Evolutionary conservation across 495 filamentous ascomycete genomes (phyloP), one percentile per base, ranked within the genome.

Genomic region (Penicillium malachiteum): DNA sequence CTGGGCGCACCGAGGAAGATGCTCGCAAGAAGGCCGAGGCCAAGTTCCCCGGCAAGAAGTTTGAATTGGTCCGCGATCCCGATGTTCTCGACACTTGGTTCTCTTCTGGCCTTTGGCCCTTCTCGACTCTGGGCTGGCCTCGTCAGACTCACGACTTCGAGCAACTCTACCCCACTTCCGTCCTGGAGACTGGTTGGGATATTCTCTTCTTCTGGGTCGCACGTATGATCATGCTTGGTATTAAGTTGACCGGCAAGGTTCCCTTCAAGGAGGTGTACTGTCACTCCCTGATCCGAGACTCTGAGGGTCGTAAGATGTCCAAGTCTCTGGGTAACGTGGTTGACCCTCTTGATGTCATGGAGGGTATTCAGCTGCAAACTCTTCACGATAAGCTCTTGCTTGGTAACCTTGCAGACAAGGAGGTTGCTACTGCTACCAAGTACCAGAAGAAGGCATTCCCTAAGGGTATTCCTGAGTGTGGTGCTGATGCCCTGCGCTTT

Each of bases 31-130:
- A 87, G 71, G 87, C 87, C 14, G 78, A 82, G 62, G 76, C 76
- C 59, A 86, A 87, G 67, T 88, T 86, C 64, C 75, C 84, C 5
- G 84, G 80, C 33, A 87, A 86, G 77, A 86, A 84, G 48, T 86
- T 90, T 67, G 78, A 76, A 9, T 76, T 93, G 38, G 68, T 75
- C 59, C 76, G 83, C 32, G 89, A 93, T 57, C 81, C 80, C 38
- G 88, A 92, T 67, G 87, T 89, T 34, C 79, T 91, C 4, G 89
- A 92, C 66, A 93, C 89, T 5, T 93, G 89, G 89, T 93, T 92
- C 75, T 85, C 81, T 48, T 89, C 87, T 46, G 89, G 86, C 18
- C 72, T 91, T 21, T 93, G 89, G 89, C 89, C 89, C 7, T 90
- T 91, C 76, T 84, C 84, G 21, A 91, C 86, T 33, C 78, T 92